Conservation (phyloP, 2,329 filamentous ascomycete species). For the Dichotomopilus funicola region DNA sequence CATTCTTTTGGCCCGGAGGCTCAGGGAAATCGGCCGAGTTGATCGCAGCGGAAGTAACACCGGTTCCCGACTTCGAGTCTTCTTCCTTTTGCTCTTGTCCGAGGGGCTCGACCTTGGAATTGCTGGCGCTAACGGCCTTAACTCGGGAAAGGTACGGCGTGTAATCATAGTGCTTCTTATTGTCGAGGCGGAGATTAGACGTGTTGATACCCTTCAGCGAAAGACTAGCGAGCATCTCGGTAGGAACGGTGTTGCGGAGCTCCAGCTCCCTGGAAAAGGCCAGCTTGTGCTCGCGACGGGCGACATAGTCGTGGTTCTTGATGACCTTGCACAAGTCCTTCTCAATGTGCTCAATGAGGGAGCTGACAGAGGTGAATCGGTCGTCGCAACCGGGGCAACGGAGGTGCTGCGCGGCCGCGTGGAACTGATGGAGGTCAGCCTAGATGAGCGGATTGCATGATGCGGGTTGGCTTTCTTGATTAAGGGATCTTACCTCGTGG, state of each 20-base stretch:
- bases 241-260: conserved; percentile 2
- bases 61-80: neutral
- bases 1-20: neutral
- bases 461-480: neutral
- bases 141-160: conserved; percentile 6
- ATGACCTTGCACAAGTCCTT: conserved; percentile 34
- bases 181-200: neutral
- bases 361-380: conserved; percentile 32
- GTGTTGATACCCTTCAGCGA: neutral
- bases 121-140: neutral
- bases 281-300: conserved; percentile 27
- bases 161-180: conserved; percentile 6
- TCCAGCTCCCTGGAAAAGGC: conserved; percentile 16
- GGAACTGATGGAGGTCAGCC: conserved; percentile 7
- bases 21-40: conserved; percentile 3
- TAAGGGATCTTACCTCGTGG: neutral
- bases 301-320: conserved; percentile 27
- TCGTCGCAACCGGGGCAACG: conserved; percentile 41
- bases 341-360: conserved; percentile 43
- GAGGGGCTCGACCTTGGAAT: neutral
- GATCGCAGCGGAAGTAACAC: conserved; percentile 4
- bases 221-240: neutral
- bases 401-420: conserved; percentile 26
- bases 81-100: neutral
- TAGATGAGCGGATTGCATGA: neutral